phyloP scores from a whole-genome alignment of 352 stramenopile genomes.

The Pythium scleroteichum region DNA sequence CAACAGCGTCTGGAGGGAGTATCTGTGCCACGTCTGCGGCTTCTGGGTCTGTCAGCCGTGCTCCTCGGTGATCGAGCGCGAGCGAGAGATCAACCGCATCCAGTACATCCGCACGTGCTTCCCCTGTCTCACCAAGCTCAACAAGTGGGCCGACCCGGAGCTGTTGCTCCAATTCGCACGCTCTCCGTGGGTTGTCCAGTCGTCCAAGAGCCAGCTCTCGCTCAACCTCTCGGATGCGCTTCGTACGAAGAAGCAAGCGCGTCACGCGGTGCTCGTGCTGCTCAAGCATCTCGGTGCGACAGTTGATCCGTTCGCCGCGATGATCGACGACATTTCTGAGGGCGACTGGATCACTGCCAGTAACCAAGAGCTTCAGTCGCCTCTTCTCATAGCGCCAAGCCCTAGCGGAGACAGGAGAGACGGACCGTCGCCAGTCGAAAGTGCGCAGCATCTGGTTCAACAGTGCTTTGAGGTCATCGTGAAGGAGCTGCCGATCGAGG shows the following conservation, averaged over 20 bases:
- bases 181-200: conserved; percentile 35
- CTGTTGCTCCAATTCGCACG: conserved; percentile 32
- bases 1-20: conserved; percentile 46
- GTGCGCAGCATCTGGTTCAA: conserved; percentile 52
- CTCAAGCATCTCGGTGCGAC: conserved; percentile 34
- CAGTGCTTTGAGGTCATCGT: conserved; percentile 62
- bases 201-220: conserved; percentile 41
- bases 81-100: conserved; percentile 45
- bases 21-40: conserved; percentile 55
- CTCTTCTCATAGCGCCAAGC: neutral
- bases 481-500: conserved; percentile 35
- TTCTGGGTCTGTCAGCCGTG: conserved; percentile 52
- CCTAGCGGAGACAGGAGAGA: conserved; percentile 1
- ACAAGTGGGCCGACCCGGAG: conserved; percentile 52
- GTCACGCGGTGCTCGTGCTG: conserved; percentile 37
- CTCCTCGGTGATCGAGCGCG: conserved; percentile 54
- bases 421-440: conserved; percentile 11
- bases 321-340: conserved; percentile 41
- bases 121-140: conserved; percentile 44
- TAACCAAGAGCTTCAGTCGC: conserved; percentile 18
- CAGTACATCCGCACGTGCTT: conserved; percentile 52
- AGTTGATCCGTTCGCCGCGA: conserved; percentile 26
- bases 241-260: conserved; percentile 32
- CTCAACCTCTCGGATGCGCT: conserved; percentile 49
- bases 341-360: conserved; percentile 38